Conservation (phyloP, 371 early-diverging fungal species). For the Lichtheimia corymbifera region DNA sequence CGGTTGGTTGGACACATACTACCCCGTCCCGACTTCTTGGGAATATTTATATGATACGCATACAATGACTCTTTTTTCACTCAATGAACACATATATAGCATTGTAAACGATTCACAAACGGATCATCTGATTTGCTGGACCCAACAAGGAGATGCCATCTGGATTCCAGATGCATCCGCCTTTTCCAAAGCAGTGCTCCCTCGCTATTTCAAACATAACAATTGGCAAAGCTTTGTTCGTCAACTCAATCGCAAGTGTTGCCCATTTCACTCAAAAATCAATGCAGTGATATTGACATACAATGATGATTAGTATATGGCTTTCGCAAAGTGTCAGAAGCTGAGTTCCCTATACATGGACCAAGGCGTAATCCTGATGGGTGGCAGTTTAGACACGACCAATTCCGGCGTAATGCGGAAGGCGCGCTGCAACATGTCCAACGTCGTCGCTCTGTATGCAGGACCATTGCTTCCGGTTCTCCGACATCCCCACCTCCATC, state of each 20-base stretch:
- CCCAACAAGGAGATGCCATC: conserved; percentile 3
- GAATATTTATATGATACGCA: not conserved
- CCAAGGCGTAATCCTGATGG: not conserved
- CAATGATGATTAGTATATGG: conserved; percentile 6
- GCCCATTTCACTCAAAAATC: not conserved
- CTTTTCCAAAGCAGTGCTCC: conserved; percentile 10
- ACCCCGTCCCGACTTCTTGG: too few relatives aligned
- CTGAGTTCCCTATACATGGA: not conserved
- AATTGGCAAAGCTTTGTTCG: conserved; percentile 17
- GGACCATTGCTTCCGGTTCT: too few relatives aligned
- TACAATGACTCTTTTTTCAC: not conserved
- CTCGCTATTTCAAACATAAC: conserved; percentile 12
- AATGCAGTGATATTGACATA: conserved; percentile 2
- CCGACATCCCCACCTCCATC: too few relatives aligned
- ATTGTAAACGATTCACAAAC: conserved; percentile 5
- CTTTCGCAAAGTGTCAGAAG: conserved; percentile 11
- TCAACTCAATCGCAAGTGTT: conserved; percentile 12
- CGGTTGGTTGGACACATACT: too few relatives aligned
- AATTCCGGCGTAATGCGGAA: not conserved
- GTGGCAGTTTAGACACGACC: conserved; percentile 8
- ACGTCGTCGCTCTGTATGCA: not conserved
- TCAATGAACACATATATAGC: not conserved
- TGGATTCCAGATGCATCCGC: conserved; percentile 3
- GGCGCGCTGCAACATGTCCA: conserved; percentile 6
- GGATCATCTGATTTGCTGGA: conserved; percentile 6